Percentiles rank a stretch among this genome's conserved stretches.
These are phyloP conservation scores for Basidiobolus meristosporus DNA, from an alignment of 371 early-diverging fungal genomes.

Conservation along the genomic window DNA sequence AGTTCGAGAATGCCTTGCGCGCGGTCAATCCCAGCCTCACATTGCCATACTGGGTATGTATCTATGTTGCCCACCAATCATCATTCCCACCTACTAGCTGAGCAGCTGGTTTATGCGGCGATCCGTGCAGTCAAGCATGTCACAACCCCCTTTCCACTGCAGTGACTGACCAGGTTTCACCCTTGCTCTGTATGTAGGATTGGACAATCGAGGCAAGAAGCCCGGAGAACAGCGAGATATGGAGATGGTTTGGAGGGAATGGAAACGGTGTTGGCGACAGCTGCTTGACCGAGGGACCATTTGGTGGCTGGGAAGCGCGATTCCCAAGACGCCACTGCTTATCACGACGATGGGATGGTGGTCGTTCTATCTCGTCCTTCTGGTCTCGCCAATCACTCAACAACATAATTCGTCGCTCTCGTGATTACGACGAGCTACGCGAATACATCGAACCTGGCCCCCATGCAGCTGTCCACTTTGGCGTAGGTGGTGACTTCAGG, in stretches of 20 bases:
- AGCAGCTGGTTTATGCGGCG: too few species aligned
- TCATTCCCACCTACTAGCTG: too few species aligned
- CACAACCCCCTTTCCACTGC: too few species aligned
- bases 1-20: slow-evolving; percentile 11
- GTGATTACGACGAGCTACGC: not conserved
- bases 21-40: slow-evolving; percentile 12
- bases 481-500: not conserved
- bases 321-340: not conserved
- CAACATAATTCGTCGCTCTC: not conserved
- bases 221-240: not conserved
- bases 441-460: not conserved
- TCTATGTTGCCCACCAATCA: too few species aligned
- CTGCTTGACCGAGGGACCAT: not conserved
- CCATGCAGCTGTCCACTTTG: not conserved
- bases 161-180: too few species aligned
- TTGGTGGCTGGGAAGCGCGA: not conserved
- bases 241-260: slow-evolving; percentile 1
- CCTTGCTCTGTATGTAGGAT: not conserved
- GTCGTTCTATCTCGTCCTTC: slow-evolving; percentile 1
- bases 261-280: not conserved
- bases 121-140: too few species aligned
- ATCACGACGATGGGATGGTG: not conserved
- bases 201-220: not conserved
- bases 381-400: not conserved
- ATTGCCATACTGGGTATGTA: slow-evolving; percentile 29